Base-by-base conservation (phyloP, 2,329 filamentous ascomycete genomes). In the Bipolaris gigantea region DNA sequence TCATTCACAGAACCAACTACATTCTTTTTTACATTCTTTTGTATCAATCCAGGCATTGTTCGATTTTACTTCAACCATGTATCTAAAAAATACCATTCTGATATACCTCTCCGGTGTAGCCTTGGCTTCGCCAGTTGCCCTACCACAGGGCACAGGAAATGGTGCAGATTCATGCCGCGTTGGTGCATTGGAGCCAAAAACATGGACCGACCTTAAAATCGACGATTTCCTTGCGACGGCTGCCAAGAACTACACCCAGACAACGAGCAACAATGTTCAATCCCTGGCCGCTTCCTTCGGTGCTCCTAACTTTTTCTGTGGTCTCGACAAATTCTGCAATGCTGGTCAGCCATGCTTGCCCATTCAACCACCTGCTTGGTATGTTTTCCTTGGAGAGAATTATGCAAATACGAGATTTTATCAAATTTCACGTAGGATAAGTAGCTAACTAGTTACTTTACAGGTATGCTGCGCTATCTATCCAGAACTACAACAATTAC, bases 401-500 rank as follows among this genome's bases (percentile, higher is more conserved):
- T 8, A 9, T 25, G 6, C 7, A 9, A 9, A 6, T 6, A 3
- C 2, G 4, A 27, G 21, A 5, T 21, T 27, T 27, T 27, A 27
- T 27, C 3, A 27, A 27, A 10, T 6, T 9, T 27, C 25, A 27
- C 3, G 25, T 9, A 27, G 4, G 25, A 27, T 27, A 10, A 6
- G 9, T 16, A 3, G 8, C n/a, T 35, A 10, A 35, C 33, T 35
- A 35, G 33, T 35, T 35, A n/a, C 10, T 35, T 16, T 35, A 3
- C 35, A 56, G 53, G 53, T 56, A 52, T 32, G 48, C 48, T 18
- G 36, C 38, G n/a, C 25, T 56, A 30, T 43, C 42, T 33, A 56
- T 56, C n/a, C 53, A 56, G 27, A 56, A 56, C 38, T 56, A 48
- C 38, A 56, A 52, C 48, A 56, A 56, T 43, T 56, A 56, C 36